Conservation (phyloP, 306 rosid species). For the Trifolium fragiferum region DNA sequence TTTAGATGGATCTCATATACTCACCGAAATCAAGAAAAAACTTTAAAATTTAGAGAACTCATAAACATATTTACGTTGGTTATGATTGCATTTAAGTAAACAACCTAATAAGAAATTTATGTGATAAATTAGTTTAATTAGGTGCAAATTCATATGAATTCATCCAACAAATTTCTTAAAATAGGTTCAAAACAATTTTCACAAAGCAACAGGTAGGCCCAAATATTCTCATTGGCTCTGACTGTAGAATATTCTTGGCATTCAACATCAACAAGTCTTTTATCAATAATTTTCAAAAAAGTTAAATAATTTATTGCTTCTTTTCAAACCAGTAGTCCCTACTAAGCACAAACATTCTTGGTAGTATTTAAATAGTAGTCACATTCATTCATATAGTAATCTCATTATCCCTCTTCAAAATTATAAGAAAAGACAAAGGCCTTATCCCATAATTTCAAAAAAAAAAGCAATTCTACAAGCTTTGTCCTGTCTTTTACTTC, state of each 20-base stretch:
- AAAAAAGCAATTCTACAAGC: not conserved
- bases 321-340: slow-evolving; percentile 8
- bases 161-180: not conserved
- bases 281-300: not conserved
- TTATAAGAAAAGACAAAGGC: too few species aligned
- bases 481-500: not conserved
- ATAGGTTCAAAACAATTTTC: not conserved
- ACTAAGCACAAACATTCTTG: not conserved
- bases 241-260: not conserved
- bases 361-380: not conserved
- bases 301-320: not conserved
- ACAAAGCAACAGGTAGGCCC: not conserved
- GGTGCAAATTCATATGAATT: not conserved
- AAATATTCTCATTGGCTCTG: not conserved
- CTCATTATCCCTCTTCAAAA: not conserved
- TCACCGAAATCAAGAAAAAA: too few species aligned
- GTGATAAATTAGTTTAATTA: not conserved
- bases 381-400: not conserved
- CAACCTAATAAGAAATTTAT: not conserved
- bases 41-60: too few species aligned
- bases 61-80: too few species aligned
- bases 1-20: too few species aligned
- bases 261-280: not conserved
- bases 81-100: not conserved
- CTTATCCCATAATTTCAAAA: not conserved